phyloP scores from a whole-genome alignment of 768 basidiomycete genomes.

The Pleurotus tuber-regium region DNA sequence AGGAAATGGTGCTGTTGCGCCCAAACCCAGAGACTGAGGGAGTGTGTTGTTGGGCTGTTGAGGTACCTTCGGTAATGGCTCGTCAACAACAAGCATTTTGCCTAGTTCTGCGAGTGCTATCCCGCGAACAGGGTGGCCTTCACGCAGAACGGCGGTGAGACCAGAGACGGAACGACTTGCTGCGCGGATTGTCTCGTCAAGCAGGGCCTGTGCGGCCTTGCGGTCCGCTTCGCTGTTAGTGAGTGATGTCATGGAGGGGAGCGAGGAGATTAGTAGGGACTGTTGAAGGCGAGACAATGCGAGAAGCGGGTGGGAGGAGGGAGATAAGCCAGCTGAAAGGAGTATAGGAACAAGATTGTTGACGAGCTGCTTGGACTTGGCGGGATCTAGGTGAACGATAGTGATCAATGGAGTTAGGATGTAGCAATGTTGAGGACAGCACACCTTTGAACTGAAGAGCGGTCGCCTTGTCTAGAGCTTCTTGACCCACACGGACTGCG shows the following conservation, averaged over 20 bases:
- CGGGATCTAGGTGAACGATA: slow-evolving; percentile 43
- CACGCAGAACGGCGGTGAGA: slow-evolving; percentile 46
- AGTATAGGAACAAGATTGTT: slow-evolving; percentile 67
- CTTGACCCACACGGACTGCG: slow-evolving; percentile 65
- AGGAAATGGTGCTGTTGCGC: slow-evolving; percentile 41
- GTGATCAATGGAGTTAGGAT: not conserved
- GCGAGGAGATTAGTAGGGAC: slow-evolving; percentile 57
- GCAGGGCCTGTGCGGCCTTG: slow-evolving; percentile 40
- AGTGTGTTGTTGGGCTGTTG: slow-evolving; percentile 1
- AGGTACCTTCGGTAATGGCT: slow-evolving; percentile 37
- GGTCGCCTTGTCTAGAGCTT: slow-evolving; percentile 73
- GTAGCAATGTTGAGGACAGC: slow-evolving; percentile 10
- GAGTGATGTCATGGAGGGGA: slow-evolving; percentile 27
- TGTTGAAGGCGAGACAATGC: slow-evolving; percentile 71
- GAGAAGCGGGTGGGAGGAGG: slow-evolving; percentile 75
- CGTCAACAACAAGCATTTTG: slow-evolving; percentile 78
- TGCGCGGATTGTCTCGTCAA: slow-evolving; percentile 64
- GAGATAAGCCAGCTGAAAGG: slow-evolving; percentile 52
- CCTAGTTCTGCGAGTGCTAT: slow-evolving; percentile 78
- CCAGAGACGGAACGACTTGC: slow-evolving; percentile 56
- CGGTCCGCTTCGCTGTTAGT: slow-evolving; percentile 12
- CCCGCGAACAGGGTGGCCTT: slow-evolving; percentile 76
- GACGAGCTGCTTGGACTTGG: slow-evolving; percentile 56
- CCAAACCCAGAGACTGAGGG: slow-evolving; percentile 12
- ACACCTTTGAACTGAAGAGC: slow-evolving; percentile 58